Conservation (phyloP, 805 yeast species). For the Groenewaldozyma tartarivorans region DNA sequence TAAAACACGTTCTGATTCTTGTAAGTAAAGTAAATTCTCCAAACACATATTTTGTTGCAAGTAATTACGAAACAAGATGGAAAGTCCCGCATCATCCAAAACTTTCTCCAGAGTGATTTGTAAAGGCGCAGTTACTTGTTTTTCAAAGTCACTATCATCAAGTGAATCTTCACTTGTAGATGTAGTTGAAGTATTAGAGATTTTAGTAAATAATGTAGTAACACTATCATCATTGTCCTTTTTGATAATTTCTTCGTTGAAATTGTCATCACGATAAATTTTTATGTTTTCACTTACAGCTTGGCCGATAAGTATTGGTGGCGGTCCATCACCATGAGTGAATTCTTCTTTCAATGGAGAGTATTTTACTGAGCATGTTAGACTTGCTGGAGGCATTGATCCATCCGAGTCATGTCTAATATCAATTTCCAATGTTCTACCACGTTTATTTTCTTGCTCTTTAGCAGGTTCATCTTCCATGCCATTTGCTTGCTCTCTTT, state of each 20-base stretch:
- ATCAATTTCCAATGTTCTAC: too few species aligned
- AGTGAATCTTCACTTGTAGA: background rate
- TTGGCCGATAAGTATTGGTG: too few species aligned
- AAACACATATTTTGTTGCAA: constrained; percentile 54
- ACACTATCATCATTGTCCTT: background rate
- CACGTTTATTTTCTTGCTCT: too few species aligned
- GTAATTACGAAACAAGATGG: constrained; percentile 58
- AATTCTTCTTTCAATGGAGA: too few species aligned
- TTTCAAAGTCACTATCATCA: background rate
- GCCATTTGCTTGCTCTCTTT: too few species aligned
- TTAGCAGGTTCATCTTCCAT: too few species aligned
- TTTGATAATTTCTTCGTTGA: background rate
- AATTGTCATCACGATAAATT: background rate
- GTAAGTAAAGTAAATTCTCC: constrained; percentile 68
- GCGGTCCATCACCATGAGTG: background rate
- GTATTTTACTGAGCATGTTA: background rate
- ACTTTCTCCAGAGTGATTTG: constrained; percentile 30
- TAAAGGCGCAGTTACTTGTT: background rate
- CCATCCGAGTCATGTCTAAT: too few species aligned
- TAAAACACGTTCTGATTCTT: constrained; percentile 43
- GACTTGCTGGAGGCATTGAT: background rate
- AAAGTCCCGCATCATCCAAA: constrained; percentile 65
- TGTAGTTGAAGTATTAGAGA: background rate
- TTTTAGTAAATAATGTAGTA: background rate
- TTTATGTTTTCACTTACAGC: background rate